These are phyloP conservation scores for Ophiosphaerella narmari DNA, from an alignment of 2,329 filamentous ascomycete species.

Conservation along the genomic window DNA sequence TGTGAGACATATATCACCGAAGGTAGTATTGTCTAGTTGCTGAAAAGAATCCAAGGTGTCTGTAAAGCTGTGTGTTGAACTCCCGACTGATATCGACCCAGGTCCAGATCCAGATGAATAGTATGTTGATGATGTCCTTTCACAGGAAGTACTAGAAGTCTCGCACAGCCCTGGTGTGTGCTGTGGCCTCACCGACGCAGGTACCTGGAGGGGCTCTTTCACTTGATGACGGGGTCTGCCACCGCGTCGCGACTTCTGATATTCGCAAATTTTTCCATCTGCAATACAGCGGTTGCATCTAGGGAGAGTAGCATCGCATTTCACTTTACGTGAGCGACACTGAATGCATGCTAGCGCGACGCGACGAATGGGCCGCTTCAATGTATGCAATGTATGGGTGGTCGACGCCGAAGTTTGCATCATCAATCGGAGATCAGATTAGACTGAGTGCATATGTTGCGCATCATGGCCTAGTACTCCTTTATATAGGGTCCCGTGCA, in stretches of 20 bases:
- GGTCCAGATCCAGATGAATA: neutral
- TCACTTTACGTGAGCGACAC: constrained; percentile 24
- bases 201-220: neutral
- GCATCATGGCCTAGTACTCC: neutral
- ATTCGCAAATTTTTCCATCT: constrained; percentile 23
- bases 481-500: neutral
- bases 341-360: constrained; percentile 26
- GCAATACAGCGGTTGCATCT: constrained; percentile 15
- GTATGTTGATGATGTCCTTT: neutral
- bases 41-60: constrained; percentile 9
- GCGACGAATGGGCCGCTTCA: constrained; percentile 11
- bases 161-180: too few species aligned
- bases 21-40: neutral
- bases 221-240: constrained; percentile 15
- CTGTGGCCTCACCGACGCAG: neutral
- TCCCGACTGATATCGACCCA: constrained; percentile 5
- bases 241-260: constrained; percentile 23
- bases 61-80: constrained; percentile 14
- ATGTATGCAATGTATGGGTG: neutral
- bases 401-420: neutral
- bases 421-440: too few species aligned
- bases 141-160: too few species aligned
- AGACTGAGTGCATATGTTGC: neutral
- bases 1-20: neutral
- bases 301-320: constrained; percentile 19